Evolutionary conservation across 23 red algal species (phyloP).

Genomic region (Gracilaria gracilis): DNA sequence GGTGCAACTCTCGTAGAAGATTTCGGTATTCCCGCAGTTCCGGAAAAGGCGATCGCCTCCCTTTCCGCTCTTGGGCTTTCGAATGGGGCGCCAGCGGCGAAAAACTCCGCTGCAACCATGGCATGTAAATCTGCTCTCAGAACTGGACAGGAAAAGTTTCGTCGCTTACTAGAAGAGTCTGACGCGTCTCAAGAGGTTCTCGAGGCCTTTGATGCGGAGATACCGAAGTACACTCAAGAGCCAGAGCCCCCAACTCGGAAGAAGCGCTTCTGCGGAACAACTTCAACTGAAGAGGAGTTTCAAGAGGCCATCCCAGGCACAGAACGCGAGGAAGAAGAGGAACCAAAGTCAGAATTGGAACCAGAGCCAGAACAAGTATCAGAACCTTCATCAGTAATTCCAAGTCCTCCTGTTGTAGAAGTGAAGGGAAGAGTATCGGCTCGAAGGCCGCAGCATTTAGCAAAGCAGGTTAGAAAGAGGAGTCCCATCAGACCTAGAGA

Average conservation of each 20-base stretch:
- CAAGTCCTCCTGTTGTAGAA: background rate
- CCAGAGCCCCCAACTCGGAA: slow-evolving; percentile 63
- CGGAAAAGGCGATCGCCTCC: slow-evolving; percentile 16
- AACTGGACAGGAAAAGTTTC: slow-evolving; percentile 42
- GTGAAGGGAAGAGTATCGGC: background rate
- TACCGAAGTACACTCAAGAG: slow-evolving; percentile 59
- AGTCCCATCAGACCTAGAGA: slow-evolving; percentile 15
- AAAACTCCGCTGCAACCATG: slow-evolving; percentile 56
- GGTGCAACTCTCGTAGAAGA: slow-evolving; percentile 62
- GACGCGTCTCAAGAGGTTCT: slow-evolving; percentile 35
- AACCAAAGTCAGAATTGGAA: slow-evolving; percentile 9
- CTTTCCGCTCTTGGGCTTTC: slow-evolving; percentile 36
- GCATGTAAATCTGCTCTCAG: slow-evolving; percentile 57
- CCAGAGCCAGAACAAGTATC: slow-evolving; percentile 1
- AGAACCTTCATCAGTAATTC: background rate
- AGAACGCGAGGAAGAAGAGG: slow-evolving; percentile 16
- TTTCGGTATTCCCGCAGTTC: slow-evolving; percentile 70
- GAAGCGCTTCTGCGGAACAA: slow-evolving; percentile 1
- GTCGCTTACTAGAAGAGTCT: slow-evolving; percentile 8
- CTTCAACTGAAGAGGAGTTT: slow-evolving; percentile 14
- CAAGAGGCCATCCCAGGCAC: background rate
- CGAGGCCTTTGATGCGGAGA: slow-evolving; percentile 57
- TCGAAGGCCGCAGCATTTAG: background rate
- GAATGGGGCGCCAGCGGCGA: slow-evolving; percentile 58
- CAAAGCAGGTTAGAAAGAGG: slow-evolving; percentile 12